Evolutionary conservation across 1,139 yeast genomes (phyloP).

Genomic region (Saccharomycopsis hybrid): DNA sequence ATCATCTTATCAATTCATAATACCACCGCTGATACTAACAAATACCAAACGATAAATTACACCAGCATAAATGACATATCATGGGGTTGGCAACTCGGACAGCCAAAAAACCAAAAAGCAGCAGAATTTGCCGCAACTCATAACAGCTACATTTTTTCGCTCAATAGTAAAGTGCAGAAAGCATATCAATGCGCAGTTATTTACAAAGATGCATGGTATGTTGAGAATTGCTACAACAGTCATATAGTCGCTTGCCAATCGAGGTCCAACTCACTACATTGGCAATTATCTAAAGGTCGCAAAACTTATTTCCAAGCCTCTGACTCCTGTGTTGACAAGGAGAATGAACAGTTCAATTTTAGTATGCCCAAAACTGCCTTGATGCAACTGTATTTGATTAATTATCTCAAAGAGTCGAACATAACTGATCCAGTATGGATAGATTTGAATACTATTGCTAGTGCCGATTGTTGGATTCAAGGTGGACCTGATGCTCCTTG

Average conservation of each 20-base stretch:
- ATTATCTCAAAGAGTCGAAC: constrained; percentile 22
- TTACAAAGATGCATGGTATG: constrained; percentile 45
- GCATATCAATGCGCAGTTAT: constrained; percentile 61
- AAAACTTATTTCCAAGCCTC: constrained; percentile 49
- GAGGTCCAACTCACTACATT: constrained; percentile 34
- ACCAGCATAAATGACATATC: constrained; percentile 4
- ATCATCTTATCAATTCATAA: constrained; percentile 2
- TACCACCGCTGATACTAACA: too few species aligned
- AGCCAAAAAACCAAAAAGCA: constrained; percentile 36
- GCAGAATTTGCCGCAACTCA: constrained; percentile 22
- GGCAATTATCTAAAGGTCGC: constrained; percentile 37
- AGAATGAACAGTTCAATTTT: constrained; percentile 30
- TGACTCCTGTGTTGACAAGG: constrained; percentile 45
- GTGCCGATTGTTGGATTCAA: constrained; percentile 72
- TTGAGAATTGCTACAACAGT: constrained; percentile 56
- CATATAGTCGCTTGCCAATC: constrained; percentile 53
- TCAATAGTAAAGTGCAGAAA: constrained; percentile 19
- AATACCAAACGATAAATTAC: too few species aligned
- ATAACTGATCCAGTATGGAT: constrained; percentile 55
- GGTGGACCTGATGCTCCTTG: constrained; percentile 80
- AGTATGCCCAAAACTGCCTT: constrained; percentile 52
- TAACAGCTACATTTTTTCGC: constrained; percentile 13
- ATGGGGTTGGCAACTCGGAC: constrained; percentile 69
- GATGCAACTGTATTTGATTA: constrained; percentile 34
- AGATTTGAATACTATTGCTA: constrained; percentile 73